Percentiles rank a stretch among this genome's conserved stretches.
Evolutionary conservation across 164 flowering plant species (phyloP).

Genomic region (Tetrastigma voinierianum): DNA sequence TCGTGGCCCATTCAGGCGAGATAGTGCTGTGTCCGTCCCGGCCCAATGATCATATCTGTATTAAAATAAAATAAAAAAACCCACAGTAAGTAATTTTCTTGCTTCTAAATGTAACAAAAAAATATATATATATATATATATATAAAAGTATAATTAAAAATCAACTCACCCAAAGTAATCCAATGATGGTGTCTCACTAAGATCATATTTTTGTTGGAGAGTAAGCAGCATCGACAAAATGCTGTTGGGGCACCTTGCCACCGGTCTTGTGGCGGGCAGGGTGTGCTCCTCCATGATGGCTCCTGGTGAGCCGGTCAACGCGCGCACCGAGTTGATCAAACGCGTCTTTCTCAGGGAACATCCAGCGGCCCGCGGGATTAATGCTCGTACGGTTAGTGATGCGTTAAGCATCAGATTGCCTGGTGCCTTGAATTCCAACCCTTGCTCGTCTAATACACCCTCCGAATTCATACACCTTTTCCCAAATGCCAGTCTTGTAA

Average conservation of each 20-base stretch:
- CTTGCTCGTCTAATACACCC: slow-evolving; percentile 43
- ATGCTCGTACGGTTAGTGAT: slow-evolving; percentile 36
- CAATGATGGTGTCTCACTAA: no score
- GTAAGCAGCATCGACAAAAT: slow-evolving; percentile 53
- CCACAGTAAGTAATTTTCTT: slow-evolving; percentile 43
- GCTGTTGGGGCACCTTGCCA: slow-evolving; percentile 37
- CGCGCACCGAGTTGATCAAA: slow-evolving; percentile 40
- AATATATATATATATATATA: slow-evolving; percentile 39
- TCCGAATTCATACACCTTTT: slow-evolving; percentile 35
- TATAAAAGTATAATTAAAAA: no score
- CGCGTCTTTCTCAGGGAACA: slow-evolving; percentile 42
- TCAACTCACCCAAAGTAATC: no score
- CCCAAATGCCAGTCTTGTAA: no score
- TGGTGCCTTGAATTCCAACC: slow-evolving; percentile 43
- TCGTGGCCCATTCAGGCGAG: slow-evolving; percentile 43
- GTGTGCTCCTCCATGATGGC: slow-evolving; percentile 53
- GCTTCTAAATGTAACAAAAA: slow-evolving; percentile 42
- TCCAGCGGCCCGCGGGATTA: slow-evolving; percentile 51
- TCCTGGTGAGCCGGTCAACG: slow-evolving; percentile 37
- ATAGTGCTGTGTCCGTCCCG: no score
- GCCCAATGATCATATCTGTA: no score
- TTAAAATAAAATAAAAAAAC: no score
- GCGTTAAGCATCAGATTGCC: slow-evolving; percentile 37
- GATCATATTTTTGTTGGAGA: no score
- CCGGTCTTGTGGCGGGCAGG: slow-evolving; percentile 24